Conservation (phyloP, 1,139 yeast genomes). For the Taphrina pruni region DNA sequence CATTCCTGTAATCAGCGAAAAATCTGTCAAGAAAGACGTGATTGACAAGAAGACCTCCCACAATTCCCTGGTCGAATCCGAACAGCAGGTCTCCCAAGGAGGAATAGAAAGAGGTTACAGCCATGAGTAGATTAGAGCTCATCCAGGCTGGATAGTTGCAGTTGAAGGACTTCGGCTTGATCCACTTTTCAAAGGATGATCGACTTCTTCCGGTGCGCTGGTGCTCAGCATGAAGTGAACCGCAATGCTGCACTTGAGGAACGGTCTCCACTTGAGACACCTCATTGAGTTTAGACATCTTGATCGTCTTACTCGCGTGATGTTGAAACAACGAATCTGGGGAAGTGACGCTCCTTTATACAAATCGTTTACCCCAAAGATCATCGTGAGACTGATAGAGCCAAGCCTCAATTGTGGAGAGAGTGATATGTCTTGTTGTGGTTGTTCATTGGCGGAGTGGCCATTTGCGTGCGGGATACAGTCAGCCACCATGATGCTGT, state of each 20-base stretch:
- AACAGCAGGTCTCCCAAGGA: conserved; percentile 5
- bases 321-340: background rate
- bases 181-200: conserved; percentile 5
- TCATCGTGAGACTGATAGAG: conserved; percentile 2
- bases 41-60: conserved; percentile 7
- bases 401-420: conserved; percentile 15
- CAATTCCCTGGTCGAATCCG: conserved; percentile 13
- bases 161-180: conserved; percentile 11
- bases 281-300: background rate
- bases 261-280: conserved; percentile 14
- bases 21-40: conserved; percentile 8
- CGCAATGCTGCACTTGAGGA: background rate
- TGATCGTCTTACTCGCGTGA: background rate
- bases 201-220: background rate
- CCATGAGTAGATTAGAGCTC: conserved; percentile 1
- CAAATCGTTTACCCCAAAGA: background rate
- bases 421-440: background rate
- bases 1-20: conserved; percentile 2
- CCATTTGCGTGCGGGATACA: background rate
- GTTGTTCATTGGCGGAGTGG: background rate
- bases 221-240: background rate
- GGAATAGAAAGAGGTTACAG: conserved; percentile 8
- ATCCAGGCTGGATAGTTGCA: conserved; percentile 5
- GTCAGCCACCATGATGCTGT: background rate
- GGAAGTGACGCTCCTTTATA: conserved; percentile 15